phyloP scores from a whole-genome alignment of 2,329 filamentous ascomycete species.

The Teratosphaeria pseudoeucalypti region DNA sequence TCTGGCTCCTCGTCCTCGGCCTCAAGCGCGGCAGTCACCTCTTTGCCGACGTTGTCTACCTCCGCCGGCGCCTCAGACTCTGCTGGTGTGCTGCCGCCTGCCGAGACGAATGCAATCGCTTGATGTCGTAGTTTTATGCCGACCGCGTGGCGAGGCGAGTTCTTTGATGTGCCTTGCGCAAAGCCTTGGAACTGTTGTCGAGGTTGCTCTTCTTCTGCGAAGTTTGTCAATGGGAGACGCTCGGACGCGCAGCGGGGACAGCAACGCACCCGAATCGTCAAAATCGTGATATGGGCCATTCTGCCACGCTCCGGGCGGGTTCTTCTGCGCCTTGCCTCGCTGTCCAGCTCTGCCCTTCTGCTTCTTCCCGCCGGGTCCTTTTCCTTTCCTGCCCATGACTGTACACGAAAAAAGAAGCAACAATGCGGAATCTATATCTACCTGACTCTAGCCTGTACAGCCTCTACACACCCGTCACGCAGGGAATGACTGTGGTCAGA shows the following conservation, averaged over 20 bases:
- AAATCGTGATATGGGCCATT: neutral
- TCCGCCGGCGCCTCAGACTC: constrained; percentile 23
- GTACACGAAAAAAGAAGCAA: neutral
- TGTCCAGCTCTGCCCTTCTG: constrained; percentile 7
- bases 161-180: constrained; percentile 8
- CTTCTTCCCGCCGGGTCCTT: constrained; percentile 4
- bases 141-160: constrained; percentile 30
- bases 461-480: neutral
- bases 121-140: constrained; percentile 45
- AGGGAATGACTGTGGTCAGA: constrained; percentile 1
- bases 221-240: neutral
- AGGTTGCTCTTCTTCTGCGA: constrained; percentile 3
- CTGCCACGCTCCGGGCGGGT: neutral
- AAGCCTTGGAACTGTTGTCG: constrained; percentile 21
- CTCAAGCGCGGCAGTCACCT: constrained; percentile 9
- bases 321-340: constrained; percentile 8
- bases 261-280: neutral
- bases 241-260: neutral
- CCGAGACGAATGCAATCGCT: constrained; percentile 51
- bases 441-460: neutral
- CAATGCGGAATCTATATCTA: neutral
- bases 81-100: constrained; percentile 36
- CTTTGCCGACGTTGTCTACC: constrained; percentile 17
- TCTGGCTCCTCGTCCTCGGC: constrained; percentile 12
- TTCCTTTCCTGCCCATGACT: constrained; percentile 14